Base-by-base conservation (phyloP, 2,329 filamentous ascomycete genomes). In the Dendryphion nanum region DNA sequence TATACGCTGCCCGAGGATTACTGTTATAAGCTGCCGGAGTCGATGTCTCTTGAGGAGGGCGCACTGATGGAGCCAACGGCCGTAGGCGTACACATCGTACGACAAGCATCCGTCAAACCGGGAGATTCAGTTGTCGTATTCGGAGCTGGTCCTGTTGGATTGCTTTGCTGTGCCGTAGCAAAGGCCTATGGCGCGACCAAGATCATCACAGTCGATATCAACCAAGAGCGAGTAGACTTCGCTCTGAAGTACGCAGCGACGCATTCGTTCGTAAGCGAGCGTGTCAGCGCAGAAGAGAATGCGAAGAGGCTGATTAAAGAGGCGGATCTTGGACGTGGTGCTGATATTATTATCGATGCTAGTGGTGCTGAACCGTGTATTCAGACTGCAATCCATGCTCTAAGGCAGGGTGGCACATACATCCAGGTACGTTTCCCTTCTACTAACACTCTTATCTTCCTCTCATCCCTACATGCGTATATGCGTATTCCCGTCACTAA, bases 131-230 rank as follows among this genome's bases (percentile, higher is more conserved):
- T 75, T 0, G 68, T 74, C 2, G 69, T 75, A 2, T 75, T 74
- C 37, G 72, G 72, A 6, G 68, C 69, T 4, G 72, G 72, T 0
- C 72, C 72, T 0, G 87, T 97, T 2, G 91, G 91, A 3, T 74
- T 96, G 30, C 76, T 96, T 28, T 95, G 89, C 71, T 86, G 85
- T 29, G 88, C 89, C 4, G 90, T 95, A 2, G 88, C 89, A 7
- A 81, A 78, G 51, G 84, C 87, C 0, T 94, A 86, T 53, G 91
- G 91, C n/a, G 91, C 91, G 1, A 78, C 76, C 41, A 91, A 83
- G 63, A 77, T 96, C 12, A 82, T 95, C n/a, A 80, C 79, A 4
- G 89, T 95, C 32, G 91, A 97, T 71, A 91, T 97, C 57, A 82
- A 94, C 47, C 77, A 83, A 54, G 72, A 78, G 51, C 82, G 91